Evolutionary conservation across 805 yeast species (phyloP).

Genomic region (Hanseniaspora vineae): DNA sequence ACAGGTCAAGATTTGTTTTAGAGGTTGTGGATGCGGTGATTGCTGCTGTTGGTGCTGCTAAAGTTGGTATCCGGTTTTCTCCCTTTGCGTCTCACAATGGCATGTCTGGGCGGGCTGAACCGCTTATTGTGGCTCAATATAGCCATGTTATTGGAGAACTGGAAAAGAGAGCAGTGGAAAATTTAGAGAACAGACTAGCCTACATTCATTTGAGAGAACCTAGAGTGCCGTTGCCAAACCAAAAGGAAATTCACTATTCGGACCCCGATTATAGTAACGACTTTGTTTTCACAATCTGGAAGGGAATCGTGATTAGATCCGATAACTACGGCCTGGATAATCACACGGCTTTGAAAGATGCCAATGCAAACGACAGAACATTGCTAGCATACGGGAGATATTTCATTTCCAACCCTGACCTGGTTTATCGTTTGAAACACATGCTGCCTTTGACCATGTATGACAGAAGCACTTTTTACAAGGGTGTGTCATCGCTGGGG

Average conservation of each 20-base stretch:
- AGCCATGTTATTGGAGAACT: conserved; percentile 30
- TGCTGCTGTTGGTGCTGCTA: conserved; percentile 39
- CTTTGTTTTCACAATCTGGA: conserved; percentile 31
- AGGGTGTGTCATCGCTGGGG: conserved; percentile 22
- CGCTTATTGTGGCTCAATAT: conserved; percentile 28
- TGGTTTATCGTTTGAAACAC: conserved; percentile 31
- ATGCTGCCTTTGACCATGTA: conserved; percentile 30
- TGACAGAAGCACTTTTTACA: conserved; percentile 37
- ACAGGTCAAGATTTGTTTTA: conserved; percentile 32
- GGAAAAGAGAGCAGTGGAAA: conserved; percentile 28
- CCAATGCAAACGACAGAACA: conserved; percentile 30
- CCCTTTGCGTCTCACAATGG: conserved; percentile 32
- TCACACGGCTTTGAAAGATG: conserved; percentile 15
- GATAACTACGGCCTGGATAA: conserved; percentile 24
- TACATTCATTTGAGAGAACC: conserved; percentile 24
- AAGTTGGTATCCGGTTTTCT: conserved; percentile 36
- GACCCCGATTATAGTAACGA: conserved; percentile 23
- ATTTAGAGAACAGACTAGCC: conserved; percentile 30
- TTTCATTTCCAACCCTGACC: conserved; percentile 44
- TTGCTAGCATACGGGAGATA: conserved; percentile 33
- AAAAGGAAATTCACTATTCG: conserved; percentile 21
- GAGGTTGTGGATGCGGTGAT: conserved; percentile 40
- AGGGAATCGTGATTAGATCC: conserved; percentile 31
- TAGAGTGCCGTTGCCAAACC: conserved; percentile 28
- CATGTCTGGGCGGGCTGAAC: conserved; percentile 27